Evolutionary conservation across 2,329 filamentous ascomycete genomes (phyloP).

Genomic region (Paecilomyces niveus): DNA sequence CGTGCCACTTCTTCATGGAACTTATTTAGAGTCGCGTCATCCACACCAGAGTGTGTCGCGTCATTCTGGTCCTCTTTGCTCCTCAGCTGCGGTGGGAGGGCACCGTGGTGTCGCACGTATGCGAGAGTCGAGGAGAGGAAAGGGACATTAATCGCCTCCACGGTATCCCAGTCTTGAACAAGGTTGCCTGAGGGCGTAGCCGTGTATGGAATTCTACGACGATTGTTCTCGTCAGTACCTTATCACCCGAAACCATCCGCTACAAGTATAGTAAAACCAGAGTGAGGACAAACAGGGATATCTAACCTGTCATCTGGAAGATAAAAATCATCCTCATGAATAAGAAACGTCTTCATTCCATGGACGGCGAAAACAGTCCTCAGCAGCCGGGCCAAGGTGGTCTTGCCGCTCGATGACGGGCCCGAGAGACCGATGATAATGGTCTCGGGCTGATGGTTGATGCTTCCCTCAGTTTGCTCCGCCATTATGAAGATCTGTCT

Average conservation of each 20-base stretch:
- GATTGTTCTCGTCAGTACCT: background rate
- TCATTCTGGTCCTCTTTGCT: constrained; percentile 56
- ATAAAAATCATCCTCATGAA: constrained; percentile 97
- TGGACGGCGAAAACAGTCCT: constrained; percentile 65
- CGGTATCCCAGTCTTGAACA: constrained; percentile 86
- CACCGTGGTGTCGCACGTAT: constrained; percentile 63
- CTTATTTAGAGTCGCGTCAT: constrained; percentile 15
- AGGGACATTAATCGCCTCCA: constrained; percentile 66
- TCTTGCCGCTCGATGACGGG: constrained; percentile 90
- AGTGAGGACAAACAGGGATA: background rate
- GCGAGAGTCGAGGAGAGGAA: constrained; percentile 60
- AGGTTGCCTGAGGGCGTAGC: constrained; percentile 45
- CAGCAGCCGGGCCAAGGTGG: constrained; percentile 78
- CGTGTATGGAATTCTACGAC: constrained; percentile 35
- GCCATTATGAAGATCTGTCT: background rate
- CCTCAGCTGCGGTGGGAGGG: constrained; percentile 40
- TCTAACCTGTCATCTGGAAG: constrained; percentile 64
- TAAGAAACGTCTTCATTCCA: constrained; percentile 53
- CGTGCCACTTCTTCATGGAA: constrained; percentile 18
- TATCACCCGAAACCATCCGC: too few relatives aligned
- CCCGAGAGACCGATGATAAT: constrained; percentile 78
- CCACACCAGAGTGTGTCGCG: constrained; percentile 37
- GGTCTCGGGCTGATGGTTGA: constrained; percentile 13
- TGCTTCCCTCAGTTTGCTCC: background rate
- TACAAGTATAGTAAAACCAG: background rate